Evolutionary conservation across 129 eudicot genomes (phyloP), one percentile per base, ranked within the genome.

Genomic region (Kitagawia praeruptora): DNA sequence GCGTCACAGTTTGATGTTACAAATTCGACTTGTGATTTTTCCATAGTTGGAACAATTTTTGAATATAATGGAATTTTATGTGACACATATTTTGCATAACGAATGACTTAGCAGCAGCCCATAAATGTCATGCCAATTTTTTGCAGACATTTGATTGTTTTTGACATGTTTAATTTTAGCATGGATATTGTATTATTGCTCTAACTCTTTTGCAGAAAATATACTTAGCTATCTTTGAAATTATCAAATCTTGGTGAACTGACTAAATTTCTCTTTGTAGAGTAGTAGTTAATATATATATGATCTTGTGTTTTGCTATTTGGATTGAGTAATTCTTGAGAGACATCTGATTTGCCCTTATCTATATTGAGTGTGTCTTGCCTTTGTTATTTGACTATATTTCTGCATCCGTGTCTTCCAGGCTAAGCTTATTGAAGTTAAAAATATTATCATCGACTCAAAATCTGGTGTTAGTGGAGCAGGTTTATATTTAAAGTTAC

Each of bases 381-480:
- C 23, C 25, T 49, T 51, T 47, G 16, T 27, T 25, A 1, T 72
- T 75, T 42, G 44, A 79, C 66, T 46, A 19, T 74, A 41, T 64
- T 79, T 83, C n/a, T 38, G 75, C 11, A 2, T 14, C 77, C 37
- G 54, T 39, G 72, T 77, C 53, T 84, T 79, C 67, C 93, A 93
- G 98, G 90, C 93, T 61, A 84, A 83, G 80, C 97, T 96, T 77
- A 89, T 92, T 79, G 84, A 82, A 81, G 85, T 76, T 44, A 81
- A 84, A 80, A 88, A 87, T 81, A 92, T 96, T 66, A 90, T 92
- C 77, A 90, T 96, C 74, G 99, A 92, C 80, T 81, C 99, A 74
- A 92, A 96, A 75, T 96, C 99, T 70, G 99, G 99, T 83, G 99
- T 96, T 46, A 96, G 97, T 87, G 99, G 99, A 78, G 99, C 99